phyloP scores from a whole-genome alignment of 495 filamentous ascomycete genomes.

The Rhizodiscina lignyota region DNA sequence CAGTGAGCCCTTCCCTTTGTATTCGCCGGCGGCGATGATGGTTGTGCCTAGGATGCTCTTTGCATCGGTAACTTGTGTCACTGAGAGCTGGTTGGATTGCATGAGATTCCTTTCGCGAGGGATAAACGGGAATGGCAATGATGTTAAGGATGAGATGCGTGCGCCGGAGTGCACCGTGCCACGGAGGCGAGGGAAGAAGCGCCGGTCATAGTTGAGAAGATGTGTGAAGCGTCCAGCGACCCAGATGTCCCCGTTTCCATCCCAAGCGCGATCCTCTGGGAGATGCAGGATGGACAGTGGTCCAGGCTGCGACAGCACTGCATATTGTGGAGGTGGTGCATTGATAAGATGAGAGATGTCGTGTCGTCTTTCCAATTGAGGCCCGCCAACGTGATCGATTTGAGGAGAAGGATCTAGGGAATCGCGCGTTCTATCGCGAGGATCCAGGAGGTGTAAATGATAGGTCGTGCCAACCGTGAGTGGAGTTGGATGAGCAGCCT shows the following conservation, averaged over 20 bases:
- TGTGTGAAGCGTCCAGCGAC: slow-evolving; percentile 82
- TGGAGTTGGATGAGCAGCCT: slow-evolving; percentile 53
- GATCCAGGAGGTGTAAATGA: slow-evolving; percentile 73
- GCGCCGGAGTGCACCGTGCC: slow-evolving; percentile 73
- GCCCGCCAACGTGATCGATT: too few relatives aligned
- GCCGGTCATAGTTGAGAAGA: slow-evolving; percentile 76
- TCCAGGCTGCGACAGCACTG: slow-evolving; percentile 63
- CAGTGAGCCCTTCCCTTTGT: slow-evolving; percentile 79
- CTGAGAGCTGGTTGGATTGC: slow-evolving; percentile 30
- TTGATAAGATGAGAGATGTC: too few relatives aligned
- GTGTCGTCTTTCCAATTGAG: too few relatives aligned
- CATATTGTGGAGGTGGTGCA: too few relatives aligned
- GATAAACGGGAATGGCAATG: slow-evolving; percentile 52
- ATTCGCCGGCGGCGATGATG: slow-evolving; percentile 79
- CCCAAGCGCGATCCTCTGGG: slow-evolving; percentile 31
- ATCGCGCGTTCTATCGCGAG: slow-evolving; percentile 32
- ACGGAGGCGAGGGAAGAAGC: slow-evolving; percentile 64
- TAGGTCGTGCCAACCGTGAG: slow-evolving; percentile 74
- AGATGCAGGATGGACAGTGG: slow-evolving; percentile 72
- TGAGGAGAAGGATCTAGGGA: too few relatives aligned
- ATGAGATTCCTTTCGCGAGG: slow-evolving; percentile 35
- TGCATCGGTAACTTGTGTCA: slow-evolving; percentile 32
- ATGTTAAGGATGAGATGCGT: slow-evolving; percentile 58
- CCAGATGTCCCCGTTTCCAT: slow-evolving; percentile 48
- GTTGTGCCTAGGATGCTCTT: slow-evolving; percentile 36